Percentiles rank a stretch among this genome's conserved stretches.
Conservation (phyloP, 225 moss, liverwort and hornwort genomes). For the Lunularia cruciata region DNA sequence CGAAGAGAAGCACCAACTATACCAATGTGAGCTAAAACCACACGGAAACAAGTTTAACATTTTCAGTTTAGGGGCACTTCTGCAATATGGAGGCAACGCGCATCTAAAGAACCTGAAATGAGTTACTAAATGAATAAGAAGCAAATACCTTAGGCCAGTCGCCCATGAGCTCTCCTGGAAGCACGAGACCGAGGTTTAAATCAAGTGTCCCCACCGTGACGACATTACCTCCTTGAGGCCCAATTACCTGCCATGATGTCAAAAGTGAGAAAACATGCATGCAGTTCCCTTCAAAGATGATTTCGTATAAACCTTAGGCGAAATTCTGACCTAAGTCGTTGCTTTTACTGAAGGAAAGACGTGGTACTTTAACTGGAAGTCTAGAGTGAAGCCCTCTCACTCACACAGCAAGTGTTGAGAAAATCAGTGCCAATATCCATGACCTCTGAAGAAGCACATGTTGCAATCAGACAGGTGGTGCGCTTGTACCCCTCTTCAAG, state of each 20-base stretch:
- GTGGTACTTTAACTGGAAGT: neutral
- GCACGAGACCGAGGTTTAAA: conserved; percentile 41
- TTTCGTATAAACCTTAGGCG: too few relatives aligned
- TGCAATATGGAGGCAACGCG: too few relatives aligned
- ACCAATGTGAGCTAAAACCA: too few relatives aligned
- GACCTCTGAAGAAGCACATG: conserved; percentile 35
- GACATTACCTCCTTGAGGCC: conserved; percentile 19
- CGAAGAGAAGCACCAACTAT: too few relatives aligned
- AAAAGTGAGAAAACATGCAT: too few relatives aligned
- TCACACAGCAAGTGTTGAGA: conserved; percentile 35
- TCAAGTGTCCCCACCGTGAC: conserved; percentile 49
- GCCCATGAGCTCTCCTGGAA: conserved; percentile 49
- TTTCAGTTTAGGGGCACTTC: too few relatives aligned
- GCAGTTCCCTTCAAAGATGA: too few relatives aligned
- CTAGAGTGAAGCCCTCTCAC: neutral
- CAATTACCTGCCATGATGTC: conserved; percentile 31
- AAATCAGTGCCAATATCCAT: conserved; percentile 22
- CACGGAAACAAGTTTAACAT: too few relatives aligned
- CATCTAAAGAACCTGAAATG: too few relatives aligned
- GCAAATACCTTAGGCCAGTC: conserved; percentile 39
- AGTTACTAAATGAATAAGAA: too few relatives aligned
- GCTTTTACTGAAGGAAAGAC: neutral
- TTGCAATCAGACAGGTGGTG: conserved; percentile 43
- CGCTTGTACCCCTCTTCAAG: conserved; percentile 43
- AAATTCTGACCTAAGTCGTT: too few relatives aligned